Base-by-base conservation (phyloP, 2,329 filamentous ascomycete genomes). In the Microdochium bolleyi region DNA sequence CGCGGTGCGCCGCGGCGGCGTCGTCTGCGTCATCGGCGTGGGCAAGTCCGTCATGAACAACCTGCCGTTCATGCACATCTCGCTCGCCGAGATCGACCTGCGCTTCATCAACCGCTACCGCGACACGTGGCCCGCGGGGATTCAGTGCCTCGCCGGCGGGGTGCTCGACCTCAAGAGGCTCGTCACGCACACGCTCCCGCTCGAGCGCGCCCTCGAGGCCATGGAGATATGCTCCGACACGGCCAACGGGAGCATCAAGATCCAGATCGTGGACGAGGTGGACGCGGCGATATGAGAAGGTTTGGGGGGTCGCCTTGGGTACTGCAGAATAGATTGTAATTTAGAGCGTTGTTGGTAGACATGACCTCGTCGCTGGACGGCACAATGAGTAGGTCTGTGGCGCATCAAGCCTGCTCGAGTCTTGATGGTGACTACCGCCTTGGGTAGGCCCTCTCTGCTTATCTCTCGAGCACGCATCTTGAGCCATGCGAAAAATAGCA, bases 101-200 rank as follows among this genome's bases (percentile, higher is more conserved):
- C 80, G 78, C 37, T 88, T 88, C 67, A 88, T 87, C 62, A 87
- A 88, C 64, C 74, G 85, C 8, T 88, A 88, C 62, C 73, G 77
- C 41, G 83, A 88, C 60, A 87, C 84, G 0, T 88, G 85, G 84
- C 84, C 84, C 0, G 76, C 79, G 0, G 85, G 81, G 0, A 84
- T 88, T 32, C 73, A 78, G 7, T 80, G 79, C 49, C 62, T 88
- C 25, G 75, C 73, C 41, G 80, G 82, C 3, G 78, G 78, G 0
- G 73, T 87, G 1, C 62, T 88, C 9, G 76, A 87, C 61, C 68
- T 86, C 21, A 83, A 83, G 61, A 76, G 74, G 49, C 67, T 87
- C 19, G 77, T 88, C 3, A 82, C 83, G 11, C 84, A 88, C 63
- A 73, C 71, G 1, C 86, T 82, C 56, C 77, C 80, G 0, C 67